Conservation (phyloP, 2,329 filamentous ascomycete species). For the Pseudogymnoascus sp. region DNA sequence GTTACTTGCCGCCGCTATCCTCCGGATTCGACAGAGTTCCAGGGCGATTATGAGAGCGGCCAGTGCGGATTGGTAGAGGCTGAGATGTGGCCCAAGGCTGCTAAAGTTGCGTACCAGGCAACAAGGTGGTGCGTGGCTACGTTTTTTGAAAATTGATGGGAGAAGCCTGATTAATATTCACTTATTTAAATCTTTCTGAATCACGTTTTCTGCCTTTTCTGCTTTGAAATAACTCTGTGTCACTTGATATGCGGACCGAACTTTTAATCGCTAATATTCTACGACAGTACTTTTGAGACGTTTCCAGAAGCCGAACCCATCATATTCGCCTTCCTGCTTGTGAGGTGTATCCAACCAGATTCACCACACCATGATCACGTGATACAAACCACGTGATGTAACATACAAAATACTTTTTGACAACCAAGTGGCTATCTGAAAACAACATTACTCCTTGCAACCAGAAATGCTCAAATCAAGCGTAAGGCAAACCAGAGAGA, state of each 20-base stretch:
- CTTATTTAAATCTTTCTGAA: neutral
- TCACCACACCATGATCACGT: neutral
- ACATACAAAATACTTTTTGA: neutral
- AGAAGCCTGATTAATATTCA: neutral
- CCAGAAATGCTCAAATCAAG: neutral
- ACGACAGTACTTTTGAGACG: neutral
- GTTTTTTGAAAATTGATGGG: neutral
- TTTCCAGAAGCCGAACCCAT: neutral
- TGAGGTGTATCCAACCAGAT: neutral
- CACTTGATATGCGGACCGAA: neutral
- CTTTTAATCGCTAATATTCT: conserved; percentile 2
- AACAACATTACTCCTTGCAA: neutral
- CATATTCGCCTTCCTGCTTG: neutral
- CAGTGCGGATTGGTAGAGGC: neutral
- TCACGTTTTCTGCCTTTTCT: neutral
- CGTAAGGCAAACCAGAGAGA: neutral
- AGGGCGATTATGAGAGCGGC: conserved; percentile 12
- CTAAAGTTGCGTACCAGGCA: neutral
- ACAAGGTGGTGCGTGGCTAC: conserved; percentile 3
- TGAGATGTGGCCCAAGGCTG: neutral
- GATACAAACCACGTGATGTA: neutral
- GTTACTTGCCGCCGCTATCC: conserved; percentile 1
- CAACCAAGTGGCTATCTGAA: neutral
- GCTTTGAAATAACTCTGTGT: neutral
- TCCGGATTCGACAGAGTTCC: conserved; percentile 8